Evolutionary conservation across 768 basidiomycete genomes (phyloP), one percentile per base, ranked within the genome.

Genomic region (Trametes cingulata): DNA sequence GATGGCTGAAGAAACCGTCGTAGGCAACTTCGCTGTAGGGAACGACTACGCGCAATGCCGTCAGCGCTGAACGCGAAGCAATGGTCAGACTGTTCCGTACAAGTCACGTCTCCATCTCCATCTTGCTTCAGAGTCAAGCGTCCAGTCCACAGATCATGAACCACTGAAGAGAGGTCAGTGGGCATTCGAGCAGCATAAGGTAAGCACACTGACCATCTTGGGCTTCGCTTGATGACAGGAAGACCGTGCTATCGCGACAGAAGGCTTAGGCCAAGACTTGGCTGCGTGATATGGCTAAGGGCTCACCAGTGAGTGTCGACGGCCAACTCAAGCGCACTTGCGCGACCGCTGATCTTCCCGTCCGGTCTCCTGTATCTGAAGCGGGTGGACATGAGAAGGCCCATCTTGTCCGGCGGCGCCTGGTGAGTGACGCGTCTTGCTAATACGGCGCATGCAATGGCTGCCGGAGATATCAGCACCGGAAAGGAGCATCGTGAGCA

Each of bases 221-320:
- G 14, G 91, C 86, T 74, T 95, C 93, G 48, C 72, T 85, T 0
- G 92, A 95, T 8, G 93, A 93, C 40, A 95, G 73, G 71, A 95
- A 95, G 65, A 91, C 90, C 6, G 85, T 82, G 64, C 91, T 93
- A 51, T 6, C 17, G 10, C 19, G 22, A 19, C 37, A 51, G 45
- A 56, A 48, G 56, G 13, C 61, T 42, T 24, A 48, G 7, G 24
- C 42, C 40, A 9, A 60, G 3, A 51, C 39, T 2, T 24, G 15
- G 3, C 56, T 22, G 52, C 0, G 15, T 1, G 24, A 2, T 13
- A 19, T 17, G 19, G 17, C 15, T 58, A 59, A 17, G 29, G 6
- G 29, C 69, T 40, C 68, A 93, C 92, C 93, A 93, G 66, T 93
- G 85, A 53, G 91, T 84, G 72, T 98, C 95, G 61, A 96, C 91